Percentiles rank a stretch among this genome's conserved stretches.
These are phyloP conservation scores for Trichophaea hybrida DNA, from an alignment of 2,329 filamentous ascomycete genomes.

Conservation along the genomic window DNA sequence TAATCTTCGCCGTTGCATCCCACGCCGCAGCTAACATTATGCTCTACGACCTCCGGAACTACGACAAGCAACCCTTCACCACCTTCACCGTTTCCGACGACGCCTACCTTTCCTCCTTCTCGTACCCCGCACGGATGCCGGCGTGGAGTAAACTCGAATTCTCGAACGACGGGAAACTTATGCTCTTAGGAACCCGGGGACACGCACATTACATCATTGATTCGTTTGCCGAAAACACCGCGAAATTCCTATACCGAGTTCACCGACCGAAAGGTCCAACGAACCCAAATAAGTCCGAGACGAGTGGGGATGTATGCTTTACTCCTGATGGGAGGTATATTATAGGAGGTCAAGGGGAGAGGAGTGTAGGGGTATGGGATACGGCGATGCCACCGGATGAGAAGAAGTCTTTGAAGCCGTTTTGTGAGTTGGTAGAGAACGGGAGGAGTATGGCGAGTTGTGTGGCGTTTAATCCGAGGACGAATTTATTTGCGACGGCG, in stretches of 20 bases:
- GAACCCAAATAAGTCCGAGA: conserved; percentile 27
- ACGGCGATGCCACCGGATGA: conserved; percentile 44
- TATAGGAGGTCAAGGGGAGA: conserved; percentile 49
- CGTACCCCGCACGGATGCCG: conserved; percentile 34
- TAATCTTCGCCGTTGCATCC: conserved; percentile 78
- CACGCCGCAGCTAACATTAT: conserved; percentile 65
- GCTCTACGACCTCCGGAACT: conserved; percentile 87
- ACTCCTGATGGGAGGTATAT: conserved; percentile 80
- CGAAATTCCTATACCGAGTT: conserved; percentile 27
- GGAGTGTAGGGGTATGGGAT: conserved; percentile 79
- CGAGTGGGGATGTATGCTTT: conserved; percentile 71
- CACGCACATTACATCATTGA: conserved; percentile 85
- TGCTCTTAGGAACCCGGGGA: conserved; percentile 72
- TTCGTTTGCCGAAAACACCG: conserved; percentile 52
- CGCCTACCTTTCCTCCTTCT: conserved; percentile 25
- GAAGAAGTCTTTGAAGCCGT: conserved; percentile 48
- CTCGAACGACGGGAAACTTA: conserved; percentile 81
- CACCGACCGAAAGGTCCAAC: conserved; percentile 36
- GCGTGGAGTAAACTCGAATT: conserved; percentile 86
- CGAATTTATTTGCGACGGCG: conserved; percentile 80
- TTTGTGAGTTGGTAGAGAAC: conserved; percentile 39
- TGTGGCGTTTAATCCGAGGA: conserved; percentile 76
- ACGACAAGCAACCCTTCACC: conserved; percentile 77
- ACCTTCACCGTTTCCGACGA: conserved; percentile 63
- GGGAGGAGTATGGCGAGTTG: conserved; percentile 53